Evolutionary conservation across 257 asterid species (phyloP), one percentile per base, ranked within the genome.

Genomic region (Catharanthus roseus): DNA sequence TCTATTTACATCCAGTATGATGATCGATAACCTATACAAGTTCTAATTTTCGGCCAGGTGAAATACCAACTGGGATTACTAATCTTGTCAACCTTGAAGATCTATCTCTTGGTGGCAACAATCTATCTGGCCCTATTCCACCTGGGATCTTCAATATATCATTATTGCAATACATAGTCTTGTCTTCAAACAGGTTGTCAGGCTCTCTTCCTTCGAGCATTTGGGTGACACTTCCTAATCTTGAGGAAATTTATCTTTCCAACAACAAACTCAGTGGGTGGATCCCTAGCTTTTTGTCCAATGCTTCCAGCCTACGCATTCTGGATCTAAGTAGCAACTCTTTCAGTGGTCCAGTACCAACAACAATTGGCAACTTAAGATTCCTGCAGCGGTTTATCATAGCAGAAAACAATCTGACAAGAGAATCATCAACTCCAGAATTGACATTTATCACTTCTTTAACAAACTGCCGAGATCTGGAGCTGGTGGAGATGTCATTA

Each of bases 361-460:
- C 72, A 42, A 70, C 79, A 26, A 58, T 86, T 33, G 83, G 90
- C 16, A 63, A 74, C 63, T 66, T 83, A 47, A 70, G 67, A 75
- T 69, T 51, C 74, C 49, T 82, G 61, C 72, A 47, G 31, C 45
- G 56, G 38, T 73, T 86, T 73, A 0, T 34, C 2, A 3, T 79
- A 2, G 87, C 70, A 31, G 76, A 1, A 21, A 88, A 86, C 70
- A 85, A 81, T 54, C 75, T 86, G 26, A 86, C 90, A 1, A 74
- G 85, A 68, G 77, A 80, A 13, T 45, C 79, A 26, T 73, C 74
- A 6, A 77, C 67, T 4, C 53, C 57, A 21, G 83, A 82, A 69
- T 36, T 82, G 65, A 64, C 58, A n/a, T 82, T 86, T 28, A 33
- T 83, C 16, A 50, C 92, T 55, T 76, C 86, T 3, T 78, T 87